Percentiles rank a stretch among this genome's conserved stretches.
Evolutionary conservation across 2,329 filamentous ascomycete species (phyloP).

Genomic region (Monosporascus sp.): DNA sequence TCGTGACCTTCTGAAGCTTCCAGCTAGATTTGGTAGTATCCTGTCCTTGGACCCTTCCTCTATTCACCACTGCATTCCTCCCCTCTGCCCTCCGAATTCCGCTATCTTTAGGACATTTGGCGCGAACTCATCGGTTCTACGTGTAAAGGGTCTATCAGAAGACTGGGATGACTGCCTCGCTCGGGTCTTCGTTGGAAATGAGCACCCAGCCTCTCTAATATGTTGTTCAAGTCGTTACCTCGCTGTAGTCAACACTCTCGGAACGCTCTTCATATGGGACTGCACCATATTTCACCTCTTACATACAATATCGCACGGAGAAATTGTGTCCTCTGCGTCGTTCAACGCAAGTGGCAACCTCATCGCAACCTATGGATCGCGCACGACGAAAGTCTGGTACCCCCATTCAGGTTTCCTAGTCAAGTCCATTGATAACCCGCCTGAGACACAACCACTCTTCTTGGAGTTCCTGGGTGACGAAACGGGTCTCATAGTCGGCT

Average conservation of each 20-base stretch:
- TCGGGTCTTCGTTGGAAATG: slow-evolving; percentile 4
- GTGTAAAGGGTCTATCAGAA: background rate
- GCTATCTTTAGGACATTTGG: background rate
- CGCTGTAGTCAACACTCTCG: slow-evolving; percentile 4
- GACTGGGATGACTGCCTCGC: slow-evolving; percentile 9
- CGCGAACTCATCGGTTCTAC: background rate
- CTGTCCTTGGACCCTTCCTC: slow-evolving; percentile 1
- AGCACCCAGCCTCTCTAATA: slow-evolving; percentile 3
- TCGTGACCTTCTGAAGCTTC: slow-evolving; percentile 7
- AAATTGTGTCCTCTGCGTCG: background rate
- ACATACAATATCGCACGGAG: background rate
- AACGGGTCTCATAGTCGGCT: background rate
- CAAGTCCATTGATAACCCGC: background rate
- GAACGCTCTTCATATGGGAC: slow-evolving; percentile 1
- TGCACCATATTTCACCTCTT: background rate
- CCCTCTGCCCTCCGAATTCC: background rate
- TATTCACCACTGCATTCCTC: slow-evolving; percentile 2
- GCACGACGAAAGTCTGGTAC: slow-evolving; percentile 7
- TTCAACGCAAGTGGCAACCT: slow-evolving; percentile 5
- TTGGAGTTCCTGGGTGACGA: slow-evolving; percentile 1
- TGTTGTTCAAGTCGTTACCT: slow-evolving; percentile 5
- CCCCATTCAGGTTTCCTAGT: slow-evolving; percentile 1
- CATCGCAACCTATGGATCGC: slow-evolving; percentile 6
- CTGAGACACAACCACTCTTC: background rate
- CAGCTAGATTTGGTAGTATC: slow-evolving; percentile 5